phyloP scores from a whole-genome alignment of 2,329 filamentous ascomycete species.

The Westerdykella sp. region DNA sequence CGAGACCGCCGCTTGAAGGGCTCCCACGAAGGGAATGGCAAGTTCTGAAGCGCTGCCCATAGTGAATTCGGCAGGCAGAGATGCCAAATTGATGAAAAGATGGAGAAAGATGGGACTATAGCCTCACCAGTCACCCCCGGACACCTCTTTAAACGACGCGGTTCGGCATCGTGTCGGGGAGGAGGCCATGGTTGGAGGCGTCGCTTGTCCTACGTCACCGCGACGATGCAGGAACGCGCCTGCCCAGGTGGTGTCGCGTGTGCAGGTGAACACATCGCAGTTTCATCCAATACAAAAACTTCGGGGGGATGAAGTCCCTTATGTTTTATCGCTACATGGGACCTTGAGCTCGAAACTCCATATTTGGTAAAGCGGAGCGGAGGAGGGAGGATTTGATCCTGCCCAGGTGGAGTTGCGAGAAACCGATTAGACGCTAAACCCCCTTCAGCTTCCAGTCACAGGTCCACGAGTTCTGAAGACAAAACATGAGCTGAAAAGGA shows the following conservation, averaged over 20 bases:
- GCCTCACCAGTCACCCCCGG: background rate
- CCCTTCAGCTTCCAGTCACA: no score
- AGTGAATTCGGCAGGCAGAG: background rate
- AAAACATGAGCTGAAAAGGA: no score
- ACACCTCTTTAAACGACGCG: background rate
- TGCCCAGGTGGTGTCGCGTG: background rate
- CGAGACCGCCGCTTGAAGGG: conserved; percentile 50
- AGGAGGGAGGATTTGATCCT: no score
- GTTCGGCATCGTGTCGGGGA: background rate
- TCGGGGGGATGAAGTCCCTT: no score
- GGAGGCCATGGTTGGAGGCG: background rate
- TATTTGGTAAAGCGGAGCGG: no score
- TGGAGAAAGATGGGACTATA: background rate
- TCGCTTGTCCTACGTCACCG: background rate
- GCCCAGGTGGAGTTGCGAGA: no score
- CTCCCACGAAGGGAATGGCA: conserved; percentile 44
- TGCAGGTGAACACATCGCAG: no score
- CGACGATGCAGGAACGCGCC: background rate
- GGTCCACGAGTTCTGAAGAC: no score
- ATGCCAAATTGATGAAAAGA: background rate
- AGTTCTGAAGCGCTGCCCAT: conserved; percentile 27
- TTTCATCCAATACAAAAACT: no score
- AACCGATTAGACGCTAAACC: no score
- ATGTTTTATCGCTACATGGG: no score
- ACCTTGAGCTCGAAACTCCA: no score